Evolutionary conservation across 495 filamentous ascomycete genomes (phyloP), one percentile per base, ranked within the genome.

Genomic region (Penicillium canariense): DNA sequence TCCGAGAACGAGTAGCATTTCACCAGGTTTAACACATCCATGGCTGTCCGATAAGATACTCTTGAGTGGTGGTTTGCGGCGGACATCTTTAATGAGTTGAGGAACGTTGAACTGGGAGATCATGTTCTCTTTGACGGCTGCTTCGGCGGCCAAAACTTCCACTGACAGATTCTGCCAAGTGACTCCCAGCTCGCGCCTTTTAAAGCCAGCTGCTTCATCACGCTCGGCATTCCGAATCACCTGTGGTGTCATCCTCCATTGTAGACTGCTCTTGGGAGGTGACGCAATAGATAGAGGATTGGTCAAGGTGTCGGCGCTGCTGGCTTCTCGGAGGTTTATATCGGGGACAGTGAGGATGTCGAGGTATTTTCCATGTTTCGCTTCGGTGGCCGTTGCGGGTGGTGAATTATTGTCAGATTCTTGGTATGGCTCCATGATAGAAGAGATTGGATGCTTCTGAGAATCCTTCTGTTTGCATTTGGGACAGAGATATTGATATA

Each of bases 81-180:
- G 68, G 20, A 54, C 61, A 17, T 74, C 71, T 18, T 63, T 67
- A 30, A 69, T 59, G 20, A 65, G 55, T 35, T 68, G 66, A 26
- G 68, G 65, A 30, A 79, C 65, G 62, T 84, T 82, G 75, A 82
- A 83, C 63, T 83, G 81, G 2, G 79, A 82, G 11, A 77, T 34
- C 34, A 72, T 65, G 50, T 78, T 79, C 47, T 81, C 76, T 51
- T 79, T 77, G 47, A 77, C 67, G 18, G 74, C 69, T 18, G 76
- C 68, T 38, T 79, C 76, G 11, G 74, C 69, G n/a, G 66, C 65
- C 17, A 70, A 59, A 18, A 72, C 74, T 11, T 75, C 63, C 14
- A 77, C 74, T 1, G 52, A 69, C 7, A 77, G 62, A 47, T 79
- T 63, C 32, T 70, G 69, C 79, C 79, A 84, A 26, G 79, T 84